Conservation (phyloP, 768 basidiomycete species). For the Termitomyces sp. region DNA sequence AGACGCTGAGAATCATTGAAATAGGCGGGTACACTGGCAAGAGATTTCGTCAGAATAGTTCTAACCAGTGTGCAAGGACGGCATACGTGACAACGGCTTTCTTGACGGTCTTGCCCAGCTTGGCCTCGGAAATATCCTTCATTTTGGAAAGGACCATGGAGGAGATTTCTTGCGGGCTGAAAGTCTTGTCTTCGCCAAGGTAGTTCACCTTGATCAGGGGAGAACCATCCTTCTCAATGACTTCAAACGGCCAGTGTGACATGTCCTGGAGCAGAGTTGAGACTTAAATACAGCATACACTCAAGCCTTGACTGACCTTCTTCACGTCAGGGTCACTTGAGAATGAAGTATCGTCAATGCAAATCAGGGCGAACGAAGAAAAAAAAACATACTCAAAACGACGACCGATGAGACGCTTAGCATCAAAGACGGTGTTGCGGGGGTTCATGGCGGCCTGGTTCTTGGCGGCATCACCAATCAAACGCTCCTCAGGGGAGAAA, state of each 20-base stretch:
- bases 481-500: conserved; percentile 92
- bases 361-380: conserved; percentile 3
- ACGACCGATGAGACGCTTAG: conserved; percentile 97
- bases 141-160: conserved; percentile 99
- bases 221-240: conserved; percentile 94
- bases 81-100: conserved; percentile 98
- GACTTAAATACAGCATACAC: conserved; percentile 10
- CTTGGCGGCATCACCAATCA: conserved; percentile 98
- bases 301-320: conserved; percentile 46
- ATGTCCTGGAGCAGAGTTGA: conserved; percentile 61
- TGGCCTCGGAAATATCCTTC: conserved; percentile 99
- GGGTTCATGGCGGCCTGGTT: conserved; percentile 99
- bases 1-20: conserved; percentile 99
- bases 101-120: conserved; percentile 96
- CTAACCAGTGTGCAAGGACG: conserved; percentile 1
- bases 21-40: conserved; percentile 86
- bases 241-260: conserved; percentile 96
- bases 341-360: conserved; percentile 5
- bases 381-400: conserved; percentile 74
- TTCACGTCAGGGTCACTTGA: conserved; percentile 87
- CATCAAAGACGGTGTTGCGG: conserved; percentile 97
- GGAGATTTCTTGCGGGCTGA: conserved; percentile 99
- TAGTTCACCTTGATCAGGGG: conserved; percentile 96
- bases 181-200: conserved; percentile 90
- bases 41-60: conserved; percentile 3